Evolutionary conservation across 495 filamentous ascomycete species (phyloP), one percentile per base, ranked within the genome.

Genomic region (Podospora bellae-mahoneyi): DNA sequence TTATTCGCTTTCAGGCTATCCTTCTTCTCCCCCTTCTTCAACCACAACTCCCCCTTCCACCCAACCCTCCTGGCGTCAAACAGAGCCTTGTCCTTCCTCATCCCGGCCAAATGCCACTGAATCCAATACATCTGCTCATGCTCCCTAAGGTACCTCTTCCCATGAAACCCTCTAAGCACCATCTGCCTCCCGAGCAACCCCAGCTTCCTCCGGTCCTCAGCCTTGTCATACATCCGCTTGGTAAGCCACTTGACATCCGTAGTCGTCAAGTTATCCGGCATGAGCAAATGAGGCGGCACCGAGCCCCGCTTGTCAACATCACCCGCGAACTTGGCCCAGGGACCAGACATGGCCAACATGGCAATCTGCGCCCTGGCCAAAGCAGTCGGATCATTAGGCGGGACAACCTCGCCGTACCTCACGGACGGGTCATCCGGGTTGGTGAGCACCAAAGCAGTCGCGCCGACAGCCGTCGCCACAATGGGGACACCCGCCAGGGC

Each of bases 121-220:
- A 88, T 84, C 87, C 87, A 89, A 23, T 88, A 83, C 87, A 89
- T 89, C 73, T 90, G 88, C 73, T 90, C 88, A 72, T 90, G 88
- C 73, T 90, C 88, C 28, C 88, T 82, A 16, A 90, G 82, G 68
- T 90, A 90, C 0, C 88, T 79, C 57, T 88, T 85, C 4, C 84
- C 84, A 34, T 83, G 84, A 76, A 90, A 90, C 15, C 81, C 84
- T 64, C 85, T 85, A 62, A 87, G 84, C 4, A 89, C 87, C 66
- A 88, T 88, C 32, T 82, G 76, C 20, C 88, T 78, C 0, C 84
- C 85, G 72, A 83, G 82, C 87, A 90, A 85, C 48, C 88, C 88
- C 15, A 90, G 79, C 54, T 82, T 81, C 62, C 84, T 81, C 30
- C 88, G 81, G 61, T 87, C 81, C 18, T 85, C 79, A 5, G 75